Conservation (phyloP, 2,329 filamentous ascomycete species). For the Talaromyces sp. region DNA sequence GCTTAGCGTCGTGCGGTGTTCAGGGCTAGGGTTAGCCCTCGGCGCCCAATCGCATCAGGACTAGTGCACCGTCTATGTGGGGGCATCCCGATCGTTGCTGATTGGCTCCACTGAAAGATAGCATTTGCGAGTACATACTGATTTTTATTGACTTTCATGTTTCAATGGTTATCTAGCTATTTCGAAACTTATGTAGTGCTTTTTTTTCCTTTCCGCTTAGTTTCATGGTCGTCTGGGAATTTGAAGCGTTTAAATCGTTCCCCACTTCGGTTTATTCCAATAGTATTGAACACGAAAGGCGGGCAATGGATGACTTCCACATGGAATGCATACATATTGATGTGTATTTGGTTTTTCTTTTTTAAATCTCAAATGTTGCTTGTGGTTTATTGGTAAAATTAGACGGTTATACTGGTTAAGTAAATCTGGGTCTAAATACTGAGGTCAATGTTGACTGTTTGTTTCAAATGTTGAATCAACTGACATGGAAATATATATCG, state of each 20-base stretch:
- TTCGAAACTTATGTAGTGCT: neutral
- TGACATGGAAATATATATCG: too few relatives aligned
- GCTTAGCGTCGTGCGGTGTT: slow-evolving; percentile 39
- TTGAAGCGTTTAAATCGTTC: neutral
- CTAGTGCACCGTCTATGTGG: neutral
- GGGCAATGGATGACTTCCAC: neutral
- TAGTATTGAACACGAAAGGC: too few relatives aligned
- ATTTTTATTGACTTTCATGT: neutral
- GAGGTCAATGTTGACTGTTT: too few relatives aligned
- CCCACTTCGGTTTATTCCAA: too few relatives aligned
- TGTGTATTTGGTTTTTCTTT: neutral
- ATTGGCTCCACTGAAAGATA: neutral
- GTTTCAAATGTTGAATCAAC: neutral
- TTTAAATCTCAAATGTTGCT: too few relatives aligned
- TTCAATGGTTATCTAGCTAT: too few relatives aligned
- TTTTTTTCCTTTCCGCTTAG: neutral
- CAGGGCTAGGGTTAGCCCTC: slow-evolving; percentile 29
- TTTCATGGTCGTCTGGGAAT: neutral
- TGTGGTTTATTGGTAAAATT: too few relatives aligned
- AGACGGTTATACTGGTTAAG: too few relatives aligned
- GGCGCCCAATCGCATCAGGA: slow-evolving; percentile 18
- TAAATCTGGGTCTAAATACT: too few relatives aligned
- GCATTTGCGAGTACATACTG: neutral
- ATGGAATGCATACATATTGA: neutral
- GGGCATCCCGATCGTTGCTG: neutral